A percentile compares a stretch with the other conserved stretches of the same genome.
Evolutionary conservation across 257 asterid species (phyloP).

Genomic region (Parsonsia alboflavescens): DNA sequence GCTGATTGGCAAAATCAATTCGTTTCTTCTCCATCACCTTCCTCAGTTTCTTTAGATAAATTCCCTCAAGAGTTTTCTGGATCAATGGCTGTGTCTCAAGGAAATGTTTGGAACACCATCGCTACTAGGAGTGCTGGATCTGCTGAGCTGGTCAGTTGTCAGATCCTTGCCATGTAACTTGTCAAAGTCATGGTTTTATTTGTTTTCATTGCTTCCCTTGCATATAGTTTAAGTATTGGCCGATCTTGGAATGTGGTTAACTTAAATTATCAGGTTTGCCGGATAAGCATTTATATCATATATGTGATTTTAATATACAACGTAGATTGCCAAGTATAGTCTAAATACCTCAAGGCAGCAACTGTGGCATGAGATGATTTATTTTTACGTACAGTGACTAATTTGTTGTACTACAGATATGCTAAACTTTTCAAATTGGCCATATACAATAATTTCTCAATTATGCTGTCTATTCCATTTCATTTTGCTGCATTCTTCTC

Average conservation of each 20-base stretch:
- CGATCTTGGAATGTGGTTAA: neutral
- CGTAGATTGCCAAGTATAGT: constrained; percentile 5
- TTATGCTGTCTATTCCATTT: neutral
- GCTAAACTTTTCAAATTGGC: neutral
- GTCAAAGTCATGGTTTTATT: constrained; percentile 4
- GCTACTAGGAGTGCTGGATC: constrained; percentile 53
- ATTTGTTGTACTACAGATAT: neutral
- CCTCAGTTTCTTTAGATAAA: constrained; percentile 33
- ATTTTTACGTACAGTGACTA: neutral
- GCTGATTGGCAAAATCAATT: constrained; percentile 46
- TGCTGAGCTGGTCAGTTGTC: constrained; percentile 81
- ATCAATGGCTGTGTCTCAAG: constrained; percentile 35
- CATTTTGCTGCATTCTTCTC: neutral
- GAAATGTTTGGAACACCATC: constrained; percentile 55
- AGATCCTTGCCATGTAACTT: constrained; percentile 56
- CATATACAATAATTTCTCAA: neutral
- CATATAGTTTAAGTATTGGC: constrained; percentile 13
- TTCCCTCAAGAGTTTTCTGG: constrained; percentile 37
- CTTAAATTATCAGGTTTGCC: neutral
- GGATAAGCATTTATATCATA: constrained; percentile 2
- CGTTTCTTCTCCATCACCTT: constrained; percentile 35
- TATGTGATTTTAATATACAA: constrained; percentile 6
- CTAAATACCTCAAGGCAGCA: neutral
- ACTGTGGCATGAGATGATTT: neutral
- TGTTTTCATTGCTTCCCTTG: constrained; percentile 4